Base-by-base conservation (phyloP, 1,139 yeast genomes). In the Sugiyamaella neomexicana region DNA sequence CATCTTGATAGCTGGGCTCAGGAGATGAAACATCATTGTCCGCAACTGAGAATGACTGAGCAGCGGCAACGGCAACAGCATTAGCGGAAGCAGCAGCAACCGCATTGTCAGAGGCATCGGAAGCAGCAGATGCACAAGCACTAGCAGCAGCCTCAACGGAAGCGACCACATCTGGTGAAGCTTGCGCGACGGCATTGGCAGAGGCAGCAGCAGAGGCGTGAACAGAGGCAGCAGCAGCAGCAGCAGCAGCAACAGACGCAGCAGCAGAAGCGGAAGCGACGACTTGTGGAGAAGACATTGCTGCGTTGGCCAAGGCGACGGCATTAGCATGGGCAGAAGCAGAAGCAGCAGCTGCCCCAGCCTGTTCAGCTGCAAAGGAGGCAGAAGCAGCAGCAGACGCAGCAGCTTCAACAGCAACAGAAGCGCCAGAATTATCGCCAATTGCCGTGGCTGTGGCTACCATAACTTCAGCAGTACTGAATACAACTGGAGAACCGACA, bases 21-120 rank as follows among this genome's bases (percentile, higher is more conserved):
- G 25, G 25, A 20, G 5, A 3, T 20, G 25, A 20, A 20, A 20
- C 25, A 20, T 20, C 25, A 20, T 20, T 20, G 25, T 20, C 25
- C 25, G 25, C 25, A 20, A 20, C 5, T 20, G 25, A 20, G 25
- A 20, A 20, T 5, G 25, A 20, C 25, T 20, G 25, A 38, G 50
- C 50, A 37, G 43, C 13, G n/a, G 50, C 50, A 46, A 43, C 43
- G 15, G 42, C 50, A 36, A 16, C 17, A 25, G 50, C 50, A 25
- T 17, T 23, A 27, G 42, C 50, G 20, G 36, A 36, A 40, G 50
- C 50, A 10, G 50, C 40, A 46, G 43, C 50, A 25, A 36, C 42
- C 5, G 32, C 50, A 15, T 25, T 29, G 5, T 27, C 40, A 20
- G 40, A 37, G 32, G 42, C 49, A 6, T 16, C 27, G 17, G 43